Percentiles rank a stretch among this genome's conserved stretches.
Conservation (phyloP, 2,329 filamentous ascomycete genomes). For the Coniochaeta prunicola region DNA sequence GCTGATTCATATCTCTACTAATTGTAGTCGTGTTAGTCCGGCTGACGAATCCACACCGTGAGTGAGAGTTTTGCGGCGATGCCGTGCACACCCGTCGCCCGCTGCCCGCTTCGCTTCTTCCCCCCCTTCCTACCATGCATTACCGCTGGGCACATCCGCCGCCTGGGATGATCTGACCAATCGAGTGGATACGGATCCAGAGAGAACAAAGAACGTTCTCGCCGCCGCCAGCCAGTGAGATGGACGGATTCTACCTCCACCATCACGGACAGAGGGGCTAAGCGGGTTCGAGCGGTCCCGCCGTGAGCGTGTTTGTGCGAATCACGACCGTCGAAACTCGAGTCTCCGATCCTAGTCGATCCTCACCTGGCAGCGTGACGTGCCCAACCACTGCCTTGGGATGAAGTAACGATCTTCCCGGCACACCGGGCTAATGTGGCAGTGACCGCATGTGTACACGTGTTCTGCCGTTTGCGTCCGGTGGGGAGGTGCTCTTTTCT, state of each 20-base stretch:
- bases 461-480: neutral
- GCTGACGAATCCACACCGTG: neutral
- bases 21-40: neutral
- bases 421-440: neutral
- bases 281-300: neutral
- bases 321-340: neutral
- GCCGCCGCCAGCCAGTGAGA: neutral
- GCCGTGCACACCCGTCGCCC: neutral
- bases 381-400: neutral
- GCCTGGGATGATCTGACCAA: neutral
- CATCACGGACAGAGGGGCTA: neutral
- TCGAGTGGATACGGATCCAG: neutral
- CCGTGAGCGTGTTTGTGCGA: neutral
- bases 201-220: neutral
- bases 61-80: neutral
- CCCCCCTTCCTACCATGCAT: slow-evolving; percentile 4
- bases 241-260: neutral
- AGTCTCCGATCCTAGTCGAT: neutral
- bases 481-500: neutral
- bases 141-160: slow-evolving; percentile 4
- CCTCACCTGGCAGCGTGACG: neutral
- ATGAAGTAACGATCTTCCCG: neutral
- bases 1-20: neutral
- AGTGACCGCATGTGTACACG: neutral
- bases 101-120: slow-evolving; percentile 5